These are phyloP conservation scores for Suhomyces sp. DNA, from an alignment of 805 yeast species.

Conservation along the genomic window DNA sequence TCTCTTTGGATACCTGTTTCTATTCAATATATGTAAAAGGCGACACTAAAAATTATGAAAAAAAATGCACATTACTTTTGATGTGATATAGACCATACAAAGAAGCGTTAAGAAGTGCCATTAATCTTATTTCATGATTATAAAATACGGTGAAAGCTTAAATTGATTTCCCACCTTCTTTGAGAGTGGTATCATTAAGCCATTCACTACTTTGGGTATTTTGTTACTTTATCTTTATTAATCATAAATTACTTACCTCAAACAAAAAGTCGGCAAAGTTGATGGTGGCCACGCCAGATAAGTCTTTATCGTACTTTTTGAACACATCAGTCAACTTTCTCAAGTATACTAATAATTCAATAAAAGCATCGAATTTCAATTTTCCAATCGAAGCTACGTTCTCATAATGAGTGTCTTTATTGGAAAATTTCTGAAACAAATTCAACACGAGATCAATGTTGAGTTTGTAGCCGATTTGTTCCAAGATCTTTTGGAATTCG, in stretches of 20 bases:
- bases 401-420: constrained; percentile 26
- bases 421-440: constrained; percentile 55
- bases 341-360: constrained; percentile 74
- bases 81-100: no score
- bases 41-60: no score
- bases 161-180: no score
- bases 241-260: constrained; percentile 39
- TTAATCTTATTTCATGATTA: no score
- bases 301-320: constrained; percentile 70
- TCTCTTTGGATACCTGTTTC: no score
- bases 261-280: constrained; percentile 65
- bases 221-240: no score
- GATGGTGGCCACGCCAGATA: constrained; percentile 69
- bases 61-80: no score
- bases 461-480: constrained; percentile 63
- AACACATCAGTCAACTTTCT: constrained; percentile 75
- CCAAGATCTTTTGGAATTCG: constrained; percentile 60
- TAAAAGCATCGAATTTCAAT: constrained; percentile 76
- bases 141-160: no score
- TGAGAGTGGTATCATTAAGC: no score
- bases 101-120: no score
- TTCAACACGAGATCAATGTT: constrained; percentile 55
- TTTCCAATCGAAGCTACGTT: constrained; percentile 32
- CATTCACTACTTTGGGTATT: no score
- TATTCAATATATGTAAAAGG: no score